Percentiles rank a stretch among this genome's conserved stretches.
Evolutionary conservation across 768 basidiomycete genomes (phyloP).

Genomic region (Calocybe cyanea): DNA sequence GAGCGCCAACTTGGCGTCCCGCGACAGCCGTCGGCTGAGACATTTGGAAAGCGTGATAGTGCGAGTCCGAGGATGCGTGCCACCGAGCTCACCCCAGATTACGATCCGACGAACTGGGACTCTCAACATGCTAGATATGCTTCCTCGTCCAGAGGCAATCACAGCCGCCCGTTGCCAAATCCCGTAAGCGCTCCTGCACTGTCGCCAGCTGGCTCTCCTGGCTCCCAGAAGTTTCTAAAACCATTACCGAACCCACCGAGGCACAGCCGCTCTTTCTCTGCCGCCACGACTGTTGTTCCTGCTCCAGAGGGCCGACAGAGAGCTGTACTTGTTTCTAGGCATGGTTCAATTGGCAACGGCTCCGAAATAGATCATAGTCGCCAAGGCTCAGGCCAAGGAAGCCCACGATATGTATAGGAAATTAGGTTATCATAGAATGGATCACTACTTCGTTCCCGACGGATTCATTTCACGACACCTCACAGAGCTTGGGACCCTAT

Average conservation of each 20-base stretch:
- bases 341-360: constrained; percentile 1
- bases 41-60: constrained; percentile 7
- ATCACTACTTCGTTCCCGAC: too few relatives aligned
- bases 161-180: constrained; percentile 5
- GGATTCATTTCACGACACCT: too few relatives aligned
- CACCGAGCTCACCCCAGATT: constrained; percentile 11
- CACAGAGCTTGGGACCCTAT: too few relatives aligned
- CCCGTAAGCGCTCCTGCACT: constrained; percentile 5
- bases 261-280: constrained; percentile 16
- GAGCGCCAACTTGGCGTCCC: neutral
- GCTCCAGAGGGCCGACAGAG: constrained; percentile 9
- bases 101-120: constrained; percentile 12
- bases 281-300: constrained; percentile 3
- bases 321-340: constrained; percentile 7
- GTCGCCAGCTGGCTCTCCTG: constrained; percentile 2
- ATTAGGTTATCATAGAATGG: too few relatives aligned
- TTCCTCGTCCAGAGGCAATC: neutral
- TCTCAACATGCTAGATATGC: constrained; percentile 1
- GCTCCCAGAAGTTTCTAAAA: constrained; percentile 1
- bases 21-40: constrained; percentile 12
- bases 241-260: constrained; percentile 6
- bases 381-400: constrained; percentile 1
- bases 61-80: constrained; percentile 1
- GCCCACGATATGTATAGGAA: too few relatives aligned
- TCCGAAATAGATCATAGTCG: constrained; percentile 1